Base-by-base conservation (phyloP, 768 basidiomycete species). In the Megacollybia marginata region DNA sequence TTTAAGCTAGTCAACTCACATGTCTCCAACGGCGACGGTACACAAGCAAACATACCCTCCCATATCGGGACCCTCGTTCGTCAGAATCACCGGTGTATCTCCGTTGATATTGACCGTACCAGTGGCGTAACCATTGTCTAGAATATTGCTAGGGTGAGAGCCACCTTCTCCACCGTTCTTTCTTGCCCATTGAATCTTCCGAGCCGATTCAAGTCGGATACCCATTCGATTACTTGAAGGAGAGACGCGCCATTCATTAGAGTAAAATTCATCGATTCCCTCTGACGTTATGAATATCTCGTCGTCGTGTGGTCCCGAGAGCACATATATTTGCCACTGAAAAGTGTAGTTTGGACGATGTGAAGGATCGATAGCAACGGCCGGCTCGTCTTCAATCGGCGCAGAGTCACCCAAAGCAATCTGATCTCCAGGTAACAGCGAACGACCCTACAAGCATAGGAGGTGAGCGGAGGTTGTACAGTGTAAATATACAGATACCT, bases 1-100 rank as follows among this genome's bases (percentile, higher is more conserved):
- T 9, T 10, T 13, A 9, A 15, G 33, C 5, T 42, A 16, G 12
- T 18, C 15, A 12, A 61, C 74, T 47, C 54, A 80, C 81, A 74
- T 56, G 15, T 83, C 80, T 1, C 67, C 69, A 2, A 72, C 66
- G 5, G 72, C 70, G 2, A 82, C 68, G 0, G 80, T 79, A 50
- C 76, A 79, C 16, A 74, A 47, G 55, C 79, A 83, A 11, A 82
- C 58, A 47, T 83, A 81, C 1, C 81, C 82, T 6, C 81, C 80
- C 73, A 80, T 79, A 59, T 80, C 78, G 0, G 80, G 81, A 0
- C 78, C 78, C 57, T 84, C 84, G 23, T 72, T 71, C 4, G 73
- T 72, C 46, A 84, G 63, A n/a, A 84, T 75, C 2, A 85, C 80
- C 0, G 85, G 83, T 0, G 81, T 83, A 57, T 86, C 83, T 2